phyloP scores from a whole-genome alignment of 2,329 filamentous ascomycete genomes.

The Drechmeria coniospora region DNA sequence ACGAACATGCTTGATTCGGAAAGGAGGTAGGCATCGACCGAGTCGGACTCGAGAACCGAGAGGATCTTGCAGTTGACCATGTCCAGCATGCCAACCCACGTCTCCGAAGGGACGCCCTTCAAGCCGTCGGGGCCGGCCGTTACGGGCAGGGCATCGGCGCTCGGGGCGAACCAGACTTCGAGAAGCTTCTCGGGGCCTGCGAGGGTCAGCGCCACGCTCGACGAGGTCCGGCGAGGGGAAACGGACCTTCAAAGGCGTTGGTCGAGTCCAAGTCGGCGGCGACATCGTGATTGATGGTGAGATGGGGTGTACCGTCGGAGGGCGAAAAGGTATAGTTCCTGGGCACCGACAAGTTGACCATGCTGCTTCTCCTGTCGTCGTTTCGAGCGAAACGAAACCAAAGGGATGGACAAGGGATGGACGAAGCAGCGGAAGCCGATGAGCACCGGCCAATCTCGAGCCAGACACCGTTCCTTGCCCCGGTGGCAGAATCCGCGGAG shows the following conservation, averaged over 20 bases:
- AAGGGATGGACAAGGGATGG: not conserved
- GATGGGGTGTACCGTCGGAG: constrained; percentile 67
- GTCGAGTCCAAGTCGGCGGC: constrained; percentile 83
- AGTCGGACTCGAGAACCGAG: constrained; percentile 82
- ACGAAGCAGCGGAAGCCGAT: no score
- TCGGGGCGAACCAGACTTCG: constrained; percentile 93
- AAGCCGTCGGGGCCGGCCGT: constrained; percentile 60
- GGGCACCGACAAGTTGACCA: constrained; percentile 73
- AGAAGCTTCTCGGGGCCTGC: constrained; percentile 87
- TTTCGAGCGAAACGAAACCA: not conserved
- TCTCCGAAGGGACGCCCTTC: constrained; percentile 69
- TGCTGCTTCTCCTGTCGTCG: constrained; percentile 18
- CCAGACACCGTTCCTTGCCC: constrained; percentile 17
- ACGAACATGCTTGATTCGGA: constrained; percentile 99
- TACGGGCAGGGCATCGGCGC: constrained; percentile 54
- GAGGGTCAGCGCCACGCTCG: constrained; percentile 3
- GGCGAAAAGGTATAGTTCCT: constrained; percentile 70
- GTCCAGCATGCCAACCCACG: constrained; percentile 94
- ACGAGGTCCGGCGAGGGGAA: not conserved
- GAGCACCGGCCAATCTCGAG: no score
- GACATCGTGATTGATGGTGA: constrained; percentile 95
- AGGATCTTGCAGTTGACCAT: constrained; percentile 97
- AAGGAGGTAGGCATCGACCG: constrained; percentile 89
- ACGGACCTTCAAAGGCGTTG: constrained; percentile 85
- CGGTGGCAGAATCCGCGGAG: constrained; percentile 54